phyloP scores from a whole-genome alignment of 345 rosid species.

The Toxicodendron radicans region DNA sequence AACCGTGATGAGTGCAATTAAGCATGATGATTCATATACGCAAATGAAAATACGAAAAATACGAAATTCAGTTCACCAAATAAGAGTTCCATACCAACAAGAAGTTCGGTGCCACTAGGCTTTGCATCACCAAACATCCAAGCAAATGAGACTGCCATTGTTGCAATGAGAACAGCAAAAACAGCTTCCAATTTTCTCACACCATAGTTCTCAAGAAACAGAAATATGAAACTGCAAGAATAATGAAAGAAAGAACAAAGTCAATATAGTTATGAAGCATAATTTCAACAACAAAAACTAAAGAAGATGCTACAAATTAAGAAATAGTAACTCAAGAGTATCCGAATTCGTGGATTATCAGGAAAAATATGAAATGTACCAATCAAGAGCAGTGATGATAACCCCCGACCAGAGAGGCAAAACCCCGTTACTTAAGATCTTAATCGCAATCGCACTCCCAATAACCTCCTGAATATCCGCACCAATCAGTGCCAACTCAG shows the following conservation, averaged over 20 bases:
- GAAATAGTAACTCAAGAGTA: neutral
- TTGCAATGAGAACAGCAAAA: slow-evolving; percentile 78
- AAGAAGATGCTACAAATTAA: no score
- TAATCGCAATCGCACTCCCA: slow-evolving; percentile 89
- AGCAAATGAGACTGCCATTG: slow-evolving; percentile 83
- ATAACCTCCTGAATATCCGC: slow-evolving; percentile 95
- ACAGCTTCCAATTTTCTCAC: slow-evolving; percentile 91
- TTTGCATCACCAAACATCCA: slow-evolving; percentile 97
- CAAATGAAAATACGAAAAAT: neutral
- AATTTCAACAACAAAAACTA: neutral
- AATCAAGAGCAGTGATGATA: slow-evolving; percentile 79
- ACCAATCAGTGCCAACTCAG: slow-evolving; percentile 87
- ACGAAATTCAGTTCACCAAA: neutral
- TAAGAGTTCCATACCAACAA: slow-evolving; percentile 51
- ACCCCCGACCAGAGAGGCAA: slow-evolving; percentile 94
- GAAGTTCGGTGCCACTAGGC: slow-evolving; percentile 75
- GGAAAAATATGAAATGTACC: slow-evolving; percentile 39
- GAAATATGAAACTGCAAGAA: slow-evolving; percentile 74
- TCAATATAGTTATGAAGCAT: slow-evolving; percentile 6
- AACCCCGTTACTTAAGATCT: slow-evolving; percentile 75
- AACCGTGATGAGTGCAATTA: slow-evolving; percentile 1
- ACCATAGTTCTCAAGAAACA: slow-evolving; percentile 91
- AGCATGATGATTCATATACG: neutral
- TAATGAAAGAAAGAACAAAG: slow-evolving; percentile 10
- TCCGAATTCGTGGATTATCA: neutral